These are phyloP conservation scores for Keqinozyma sinolaborantium DNA, from an alignment of 1,139 yeast genomes.

Conservation along the genomic window DNA sequence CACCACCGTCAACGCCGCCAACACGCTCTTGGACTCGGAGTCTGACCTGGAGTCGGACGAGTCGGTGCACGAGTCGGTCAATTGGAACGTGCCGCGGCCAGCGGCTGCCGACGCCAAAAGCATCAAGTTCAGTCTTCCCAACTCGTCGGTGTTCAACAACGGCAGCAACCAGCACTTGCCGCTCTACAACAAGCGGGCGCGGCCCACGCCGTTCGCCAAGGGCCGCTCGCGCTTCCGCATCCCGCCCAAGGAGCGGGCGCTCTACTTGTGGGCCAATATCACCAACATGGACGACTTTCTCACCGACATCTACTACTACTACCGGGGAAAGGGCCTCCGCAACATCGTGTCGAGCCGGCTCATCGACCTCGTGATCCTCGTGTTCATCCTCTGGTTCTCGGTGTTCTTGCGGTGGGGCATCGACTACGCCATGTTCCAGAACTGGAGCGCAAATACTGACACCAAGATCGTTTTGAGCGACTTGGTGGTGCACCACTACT, in stretches of 20 bases:
- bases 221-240: conserved; percentile 19
- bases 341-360: conserved; percentile 67
- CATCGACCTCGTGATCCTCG: conserved; percentile 67
- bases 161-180: conserved; percentile 7
- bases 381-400: conserved; percentile 75
- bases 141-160: conserved; percentile 8
- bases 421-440: conserved; percentile 48
- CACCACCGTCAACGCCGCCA: conserved; percentile 2
- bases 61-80: conserved; percentile 10
- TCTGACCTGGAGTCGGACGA: conserved; percentile 29
- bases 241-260: conserved; percentile 73
- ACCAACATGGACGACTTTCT: conserved; percentile 85
- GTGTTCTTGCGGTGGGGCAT: conserved; percentile 83
- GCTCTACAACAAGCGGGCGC: conserved; percentile 11
- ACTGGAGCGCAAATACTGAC: conserved; percentile 10
- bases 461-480: conserved; percentile 30
- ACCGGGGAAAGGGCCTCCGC: conserved; percentile 77
- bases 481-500: conserved; percentile 61
- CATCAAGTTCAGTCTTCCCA: conserved; percentile 11
- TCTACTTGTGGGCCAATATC: conserved; percentile 96
- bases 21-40: conserved; percentile 28
- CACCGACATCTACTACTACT: conserved; percentile 79
- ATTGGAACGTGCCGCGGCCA: conserved; percentile 4
- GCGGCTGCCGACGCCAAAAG: conserved; percentile 4
- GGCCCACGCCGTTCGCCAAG: conserved; percentile 2